phyloP scores from a whole-genome alignment of 768 basidiomycete genomes.

The Mycena indigotica region DNA sequence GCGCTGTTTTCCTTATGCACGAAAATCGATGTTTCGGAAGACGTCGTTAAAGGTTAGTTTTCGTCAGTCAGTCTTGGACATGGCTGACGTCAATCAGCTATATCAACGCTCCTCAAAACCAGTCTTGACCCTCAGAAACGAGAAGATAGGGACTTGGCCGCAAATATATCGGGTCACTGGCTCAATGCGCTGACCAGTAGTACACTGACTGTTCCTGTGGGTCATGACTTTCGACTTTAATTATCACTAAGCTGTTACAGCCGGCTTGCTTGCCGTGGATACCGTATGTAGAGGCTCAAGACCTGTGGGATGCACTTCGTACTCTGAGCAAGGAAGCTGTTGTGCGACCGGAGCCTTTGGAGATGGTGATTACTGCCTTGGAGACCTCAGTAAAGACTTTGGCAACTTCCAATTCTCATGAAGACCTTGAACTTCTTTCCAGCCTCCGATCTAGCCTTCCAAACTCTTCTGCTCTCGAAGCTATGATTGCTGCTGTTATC shows the following conservation, averaged over 20 bases:
- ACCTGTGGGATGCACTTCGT: slow-evolving; percentile 50
- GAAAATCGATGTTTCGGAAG: slow-evolving; percentile 25
- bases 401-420: slow-evolving; percentile 30
- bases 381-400: slow-evolving; percentile 25
- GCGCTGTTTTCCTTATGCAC: slow-evolving; percentile 39
- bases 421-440: slow-evolving; percentile 41
- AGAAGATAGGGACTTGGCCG: slow-evolving; percentile 42
- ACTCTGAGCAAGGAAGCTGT: slow-evolving; percentile 26
- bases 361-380: slow-evolving; percentile 41
- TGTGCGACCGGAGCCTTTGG: slow-evolving; percentile 29
- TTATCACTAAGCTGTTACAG: slow-evolving; percentile 23
- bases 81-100: slow-evolving; percentile 34
- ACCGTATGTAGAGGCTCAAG: slow-evolving; percentile 47
- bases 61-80: background rate
- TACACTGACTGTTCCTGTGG: slow-evolving; percentile 12
- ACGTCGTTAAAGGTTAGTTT: slow-evolving; percentile 38
- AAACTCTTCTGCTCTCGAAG: slow-evolving; percentile 43
- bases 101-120: slow-evolving; percentile 42
- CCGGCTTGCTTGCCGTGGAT: slow-evolving; percentile 52
- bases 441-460: slow-evolving; percentile 37
- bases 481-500: slow-evolving; percentile 47
- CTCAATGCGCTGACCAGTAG: slow-evolving; percentile 20
- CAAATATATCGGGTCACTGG: slow-evolving; percentile 51
- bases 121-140: slow-evolving; percentile 38
- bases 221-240: background rate